phyloP scores from a whole-genome alignment of 78 protist species.

The Anaeramoeba ignava region DNA sequence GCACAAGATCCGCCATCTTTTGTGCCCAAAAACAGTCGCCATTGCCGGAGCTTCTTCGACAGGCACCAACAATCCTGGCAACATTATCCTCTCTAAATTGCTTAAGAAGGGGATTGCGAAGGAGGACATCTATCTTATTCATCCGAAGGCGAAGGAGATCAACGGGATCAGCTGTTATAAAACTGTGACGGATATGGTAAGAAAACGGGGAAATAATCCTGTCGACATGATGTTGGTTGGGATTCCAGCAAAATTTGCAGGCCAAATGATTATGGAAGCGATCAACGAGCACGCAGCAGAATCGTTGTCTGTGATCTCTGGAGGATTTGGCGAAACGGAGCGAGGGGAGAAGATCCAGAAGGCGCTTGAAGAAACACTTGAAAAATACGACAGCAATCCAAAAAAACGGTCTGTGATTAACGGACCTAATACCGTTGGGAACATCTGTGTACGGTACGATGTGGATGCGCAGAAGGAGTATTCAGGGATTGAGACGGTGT shows the following conservation, averaged over 20 bases:
- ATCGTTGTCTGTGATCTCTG: neutral
- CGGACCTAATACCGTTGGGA: neutral
- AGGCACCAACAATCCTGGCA: neutral
- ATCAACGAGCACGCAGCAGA: neutral
- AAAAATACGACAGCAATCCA: neutral
- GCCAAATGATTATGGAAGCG: neutral
- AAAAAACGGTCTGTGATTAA: neutral
- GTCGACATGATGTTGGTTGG: neutral
- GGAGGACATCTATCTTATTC: neutral
- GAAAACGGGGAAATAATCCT: neutral
- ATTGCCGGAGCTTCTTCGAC: neutral
- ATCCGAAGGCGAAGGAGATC: neutral
- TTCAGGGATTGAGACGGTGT: neutral
- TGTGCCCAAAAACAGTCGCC: neutral
- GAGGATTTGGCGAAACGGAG: neutral
- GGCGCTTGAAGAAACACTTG: neutral
- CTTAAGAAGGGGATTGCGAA: neutral
- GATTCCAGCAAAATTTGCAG: neutral
- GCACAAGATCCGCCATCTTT: neutral
- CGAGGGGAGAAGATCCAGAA: neutral
- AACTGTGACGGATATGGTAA: neutral
- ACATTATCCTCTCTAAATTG: neutral
- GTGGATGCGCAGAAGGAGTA: neutral
- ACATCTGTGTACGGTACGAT: neutral
- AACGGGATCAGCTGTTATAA: neutral